These are phyloP conservation scores for Pseudogymnoascus sp. DNA, from an alignment of 2,329 filamentous ascomycete genomes.

Conservation along the genomic window DNA sequence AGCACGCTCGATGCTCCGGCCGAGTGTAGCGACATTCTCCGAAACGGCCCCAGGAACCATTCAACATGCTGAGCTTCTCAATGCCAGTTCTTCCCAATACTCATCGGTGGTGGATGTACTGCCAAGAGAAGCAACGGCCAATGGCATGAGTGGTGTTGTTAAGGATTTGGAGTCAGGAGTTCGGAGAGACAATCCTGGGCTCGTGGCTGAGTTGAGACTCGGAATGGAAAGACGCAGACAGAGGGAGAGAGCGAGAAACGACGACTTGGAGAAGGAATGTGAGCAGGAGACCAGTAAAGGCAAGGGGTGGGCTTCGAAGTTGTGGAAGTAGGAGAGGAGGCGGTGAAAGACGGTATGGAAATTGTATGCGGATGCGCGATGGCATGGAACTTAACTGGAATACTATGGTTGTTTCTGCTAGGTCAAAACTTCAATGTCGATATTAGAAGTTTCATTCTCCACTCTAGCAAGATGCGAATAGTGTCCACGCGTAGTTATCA, in stretches of 20 bases:
- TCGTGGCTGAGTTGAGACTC: not conserved
- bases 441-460: not conserved
- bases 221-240: conserved; percentile 1
- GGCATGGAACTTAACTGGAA: not conserved
- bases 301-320: not conserved
- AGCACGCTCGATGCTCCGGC: not conserved
- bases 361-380: not conserved
- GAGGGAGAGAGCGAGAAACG: not conserved
- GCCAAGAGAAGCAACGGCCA: not conserved
- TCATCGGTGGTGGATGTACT: not conserved
- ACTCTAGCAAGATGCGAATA: not conserved
- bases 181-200: not conserved
- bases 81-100: not conserved
- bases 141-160: not conserved
- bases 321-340: not conserved
- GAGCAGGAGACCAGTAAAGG: not conserved
- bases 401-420: not conserved
- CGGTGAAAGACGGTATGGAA: not conserved
- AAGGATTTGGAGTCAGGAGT: not conserved
- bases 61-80: not conserved
- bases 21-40: not conserved
- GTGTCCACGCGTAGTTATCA: not conserved
- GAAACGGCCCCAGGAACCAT: not conserved
- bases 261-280: not conserved
- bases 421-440: not conserved